These are phyloP conservation scores for Cutaneotrichosporon sp. DNA, from an alignment of 1,284 basidiomycete genomes.

Conservation along the genomic window DNA sequence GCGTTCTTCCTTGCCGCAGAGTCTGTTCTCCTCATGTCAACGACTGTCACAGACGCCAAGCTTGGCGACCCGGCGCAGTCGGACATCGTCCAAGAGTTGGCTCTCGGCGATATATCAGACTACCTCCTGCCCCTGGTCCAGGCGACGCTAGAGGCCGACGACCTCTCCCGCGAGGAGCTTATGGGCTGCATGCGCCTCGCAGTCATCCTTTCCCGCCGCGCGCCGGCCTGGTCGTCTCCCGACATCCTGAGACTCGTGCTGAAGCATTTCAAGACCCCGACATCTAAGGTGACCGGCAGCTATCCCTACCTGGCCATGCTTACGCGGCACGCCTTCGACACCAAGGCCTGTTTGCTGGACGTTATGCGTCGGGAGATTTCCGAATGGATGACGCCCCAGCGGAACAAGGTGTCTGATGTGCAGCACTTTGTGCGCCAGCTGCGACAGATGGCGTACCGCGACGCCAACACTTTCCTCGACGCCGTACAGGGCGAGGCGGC, in stretches of 20 bases:
- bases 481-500: constrained; percentile 66
- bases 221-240: constrained; percentile 59
- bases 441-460: constrained; percentile 74
- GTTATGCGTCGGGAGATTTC: constrained; percentile 80
- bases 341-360: constrained; percentile 59
- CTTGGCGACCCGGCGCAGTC: constrained; percentile 23
- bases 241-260: constrained; percentile 65
- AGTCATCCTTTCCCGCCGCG: constrained; percentile 72
- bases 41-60: constrained; percentile 59
- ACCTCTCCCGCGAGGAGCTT: constrained; percentile 59
- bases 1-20: constrained; percentile 71
- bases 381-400: constrained; percentile 65
- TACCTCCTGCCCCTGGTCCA: constrained; percentile 67
- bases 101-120: constrained; percentile 48
- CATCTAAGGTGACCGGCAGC: constrained; percentile 53
- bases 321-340: constrained; percentile 85
- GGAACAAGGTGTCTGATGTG: constrained; percentile 67
- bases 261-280: constrained; percentile 55
- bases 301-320: constrained; percentile 82
- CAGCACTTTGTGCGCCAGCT: constrained; percentile 69
- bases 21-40: constrained; percentile 67
- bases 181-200: constrained; percentile 72
- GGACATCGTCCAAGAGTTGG: constrained; percentile 5
- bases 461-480: constrained; percentile 71
- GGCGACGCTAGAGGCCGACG: constrained; percentile 59